Evolutionary conservation across 495 filamentous ascomycete species (phyloP).

Genomic region (Penicillium dipodomyicola): DNA sequence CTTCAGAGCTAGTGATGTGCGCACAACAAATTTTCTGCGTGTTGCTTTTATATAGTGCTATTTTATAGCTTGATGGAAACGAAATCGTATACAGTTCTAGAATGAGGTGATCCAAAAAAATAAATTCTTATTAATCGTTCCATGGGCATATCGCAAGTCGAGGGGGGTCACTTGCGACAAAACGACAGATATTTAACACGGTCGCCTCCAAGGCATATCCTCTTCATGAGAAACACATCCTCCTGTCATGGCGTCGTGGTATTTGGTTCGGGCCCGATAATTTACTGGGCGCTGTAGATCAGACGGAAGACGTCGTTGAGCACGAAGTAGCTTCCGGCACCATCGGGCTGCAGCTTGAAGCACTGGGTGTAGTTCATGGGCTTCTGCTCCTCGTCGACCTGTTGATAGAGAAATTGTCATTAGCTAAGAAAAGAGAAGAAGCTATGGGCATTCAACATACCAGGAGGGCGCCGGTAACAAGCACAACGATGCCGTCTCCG

Average conservation of each 20-base stretch:
- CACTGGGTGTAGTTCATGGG: constrained; percentile 83
- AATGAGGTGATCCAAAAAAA: constrained; percentile 5
- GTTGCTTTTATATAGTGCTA: not conserved
- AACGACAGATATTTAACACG: constrained; percentile 2
- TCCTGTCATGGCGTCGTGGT: constrained; percentile 26
- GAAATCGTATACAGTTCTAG: constrained; percentile 5
- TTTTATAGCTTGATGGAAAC: constrained; percentile 10
- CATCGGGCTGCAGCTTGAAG: constrained; percentile 76
- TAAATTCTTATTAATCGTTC: constrained; percentile 4
- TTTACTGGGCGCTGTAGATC: constrained; percentile 51
- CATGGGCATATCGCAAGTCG: constrained; percentile 2
- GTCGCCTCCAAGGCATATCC: constrained; percentile 12
- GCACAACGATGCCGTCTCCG: constrained; percentile 68
- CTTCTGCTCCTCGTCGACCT: constrained; percentile 79
- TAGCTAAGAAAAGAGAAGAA: not conserved
- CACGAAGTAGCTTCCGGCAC: constrained; percentile 71
- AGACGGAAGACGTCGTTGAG: constrained; percentile 92
- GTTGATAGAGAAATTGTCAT: constrained; percentile 4
- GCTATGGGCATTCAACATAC: constrained; percentile 47
- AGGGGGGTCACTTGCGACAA: not conserved
- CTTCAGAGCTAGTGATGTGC: constrained; percentile 32
- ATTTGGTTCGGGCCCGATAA: constrained; percentile 6
- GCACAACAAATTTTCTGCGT: not conserved
- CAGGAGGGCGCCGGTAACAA: constrained; percentile 79
- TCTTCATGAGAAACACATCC: not conserved